These are phyloP conservation scores for Alternaria consortialis DNA, from an alignment of 2,329 filamentous ascomycete species.

Conservation along the genomic window DNA sequence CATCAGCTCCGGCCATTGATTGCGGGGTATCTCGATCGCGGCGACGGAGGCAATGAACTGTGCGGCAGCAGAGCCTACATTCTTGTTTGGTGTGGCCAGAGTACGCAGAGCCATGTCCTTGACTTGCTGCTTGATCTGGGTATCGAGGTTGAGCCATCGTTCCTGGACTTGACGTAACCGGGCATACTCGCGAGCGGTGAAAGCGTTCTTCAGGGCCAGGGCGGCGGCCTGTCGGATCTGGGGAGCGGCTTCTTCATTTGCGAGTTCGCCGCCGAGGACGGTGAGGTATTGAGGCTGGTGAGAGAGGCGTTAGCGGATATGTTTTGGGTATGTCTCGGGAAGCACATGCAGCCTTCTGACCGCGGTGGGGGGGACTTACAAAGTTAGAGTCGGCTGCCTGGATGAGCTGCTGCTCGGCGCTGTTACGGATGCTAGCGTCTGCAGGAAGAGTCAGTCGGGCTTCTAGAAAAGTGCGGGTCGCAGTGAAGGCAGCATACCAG, in stretches of 20 bases:
- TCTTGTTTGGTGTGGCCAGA: slow-evolving; percentile 77
- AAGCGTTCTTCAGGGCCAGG: slow-evolving; percentile 97
- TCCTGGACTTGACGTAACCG: slow-evolving; percentile 89
- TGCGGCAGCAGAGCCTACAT: slow-evolving; percentile 87
- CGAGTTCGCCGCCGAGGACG: slow-evolving; percentile 91
- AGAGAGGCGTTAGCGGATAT: slow-evolving; percentile 43
- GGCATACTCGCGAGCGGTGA: slow-evolving; percentile 88
- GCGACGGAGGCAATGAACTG: slow-evolving; percentile 97
- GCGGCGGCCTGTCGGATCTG: slow-evolving; percentile 93
- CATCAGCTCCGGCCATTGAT: slow-evolving; percentile 95
- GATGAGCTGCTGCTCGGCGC: slow-evolving; percentile 91
- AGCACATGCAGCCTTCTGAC: slow-evolving; percentile 29
- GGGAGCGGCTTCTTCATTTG: slow-evolving; percentile 83
- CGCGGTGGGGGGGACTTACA: slow-evolving; percentile 66
- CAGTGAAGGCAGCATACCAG: slow-evolving; percentile 69
- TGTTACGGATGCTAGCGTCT: slow-evolving; percentile 91
- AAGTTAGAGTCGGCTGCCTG: slow-evolving; percentile 96
- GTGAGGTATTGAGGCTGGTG: slow-evolving; percentile 79
- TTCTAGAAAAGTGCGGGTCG: slow-evolving; percentile 24
- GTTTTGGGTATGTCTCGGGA: slow-evolving; percentile 11
- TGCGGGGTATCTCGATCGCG: slow-evolving; percentile 89
- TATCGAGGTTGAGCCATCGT: slow-evolving; percentile 88
- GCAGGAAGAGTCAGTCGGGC: slow-evolving; percentile 50
- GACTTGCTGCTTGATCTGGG: slow-evolving; percentile 83
- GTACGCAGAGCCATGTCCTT: slow-evolving; percentile 93